Evolutionary conservation across 495 filamentous ascomycete species (phyloP), one percentile per base, ranked within the genome.

Genomic region (Penicillium canescens): DNA sequence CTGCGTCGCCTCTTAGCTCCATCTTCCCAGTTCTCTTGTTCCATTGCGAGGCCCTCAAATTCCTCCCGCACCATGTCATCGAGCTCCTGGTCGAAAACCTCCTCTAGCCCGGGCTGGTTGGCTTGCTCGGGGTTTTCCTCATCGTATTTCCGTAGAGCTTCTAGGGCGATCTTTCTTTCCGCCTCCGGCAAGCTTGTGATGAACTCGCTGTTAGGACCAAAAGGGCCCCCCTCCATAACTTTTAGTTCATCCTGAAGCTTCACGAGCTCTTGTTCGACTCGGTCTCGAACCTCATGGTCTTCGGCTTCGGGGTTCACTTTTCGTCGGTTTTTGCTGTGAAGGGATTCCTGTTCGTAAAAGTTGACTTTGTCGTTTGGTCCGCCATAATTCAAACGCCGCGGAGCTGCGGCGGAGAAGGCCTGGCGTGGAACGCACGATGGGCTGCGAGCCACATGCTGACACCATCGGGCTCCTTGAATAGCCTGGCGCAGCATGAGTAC

Each of bases 211-310:
- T 77, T 68, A 28, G 69, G 68, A n/a, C 63, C 59, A 44, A 70
- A 77, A 14, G 74, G 74, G 0, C 72, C 74, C 48, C 73, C 69
- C 42, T 72, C 67, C 33, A 74, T 24, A 52, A 72, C 52, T 62
- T 78, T 66, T 51, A 89, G 71, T 56, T 87, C 76, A 49, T 75
- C 61, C 52, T 87, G 80, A 31, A 88, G 57, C 53, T 78, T 75
- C 42, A 74, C 68, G 33, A 78, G 70, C 52, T 71, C 60, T 16
- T 77, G 66, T 46, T 80, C 69, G 20, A 81, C 50, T 28, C 72
- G 73, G 45, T 76, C 67, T 34, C 63, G 63, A 12, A 77, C 78
- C 41, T 61, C 66, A 23, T 70, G 54, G 44, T 80, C 78, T 58
- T 86, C 75, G 31, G 79, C 71, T 59, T 85, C 79, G 54, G 79